Conservation (phyloP, 2,329 filamentous ascomycete species). For the Phyllosticta paracitricarpa region DNA sequence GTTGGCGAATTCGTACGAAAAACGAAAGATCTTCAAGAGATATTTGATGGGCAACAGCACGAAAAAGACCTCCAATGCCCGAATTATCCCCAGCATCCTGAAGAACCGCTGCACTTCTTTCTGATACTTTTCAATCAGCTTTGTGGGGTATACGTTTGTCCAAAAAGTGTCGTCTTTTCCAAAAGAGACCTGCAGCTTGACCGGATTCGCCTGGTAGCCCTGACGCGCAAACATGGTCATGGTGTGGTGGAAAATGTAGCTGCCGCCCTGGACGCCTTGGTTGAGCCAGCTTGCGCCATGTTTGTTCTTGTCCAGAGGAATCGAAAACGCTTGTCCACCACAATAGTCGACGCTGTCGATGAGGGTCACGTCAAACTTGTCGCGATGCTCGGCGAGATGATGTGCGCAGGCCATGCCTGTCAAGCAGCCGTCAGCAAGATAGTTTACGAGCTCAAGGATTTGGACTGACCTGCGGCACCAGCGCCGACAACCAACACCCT, state of each 20-base stretch:
- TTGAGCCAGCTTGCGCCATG: constrained; percentile 52
- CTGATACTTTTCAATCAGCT: constrained; percentile 45
- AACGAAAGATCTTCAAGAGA: constrained; percentile 57
- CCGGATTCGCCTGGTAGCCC: constrained; percentile 45
- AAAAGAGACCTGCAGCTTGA: constrained; percentile 54
- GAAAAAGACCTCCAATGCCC: constrained; percentile 51
- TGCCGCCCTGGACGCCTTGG: constrained; percentile 54
- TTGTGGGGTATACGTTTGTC: constrained; percentile 55
- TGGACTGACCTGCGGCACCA: constrained; percentile 26
- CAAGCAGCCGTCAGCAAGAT: constrained; percentile 10
- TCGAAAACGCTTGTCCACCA: constrained; percentile 51
- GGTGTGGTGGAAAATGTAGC: constrained; percentile 57
- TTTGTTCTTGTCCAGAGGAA: constrained; percentile 44
- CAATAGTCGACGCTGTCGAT: constrained; percentile 46
- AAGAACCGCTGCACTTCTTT: constrained; percentile 47
- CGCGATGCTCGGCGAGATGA: constrained; percentile 54
- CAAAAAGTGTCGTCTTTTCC: constrained; percentile 55
- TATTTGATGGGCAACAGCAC: constrained; percentile 52
- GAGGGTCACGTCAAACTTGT: constrained; percentile 56
- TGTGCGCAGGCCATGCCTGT: constrained; percentile 54
- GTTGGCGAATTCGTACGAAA: constrained; percentile 60
- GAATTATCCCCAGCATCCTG: constrained; percentile 45
- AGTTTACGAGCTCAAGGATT: constrained; percentile 2
- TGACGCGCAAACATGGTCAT: constrained; percentile 54
- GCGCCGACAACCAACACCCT: constrained; percentile 30